Evolutionary conservation across 1,284 basidiomycete genomes (phyloP), one percentile per base, ranked within the genome.

Genomic region (Ganoderma boninense): DNA sequence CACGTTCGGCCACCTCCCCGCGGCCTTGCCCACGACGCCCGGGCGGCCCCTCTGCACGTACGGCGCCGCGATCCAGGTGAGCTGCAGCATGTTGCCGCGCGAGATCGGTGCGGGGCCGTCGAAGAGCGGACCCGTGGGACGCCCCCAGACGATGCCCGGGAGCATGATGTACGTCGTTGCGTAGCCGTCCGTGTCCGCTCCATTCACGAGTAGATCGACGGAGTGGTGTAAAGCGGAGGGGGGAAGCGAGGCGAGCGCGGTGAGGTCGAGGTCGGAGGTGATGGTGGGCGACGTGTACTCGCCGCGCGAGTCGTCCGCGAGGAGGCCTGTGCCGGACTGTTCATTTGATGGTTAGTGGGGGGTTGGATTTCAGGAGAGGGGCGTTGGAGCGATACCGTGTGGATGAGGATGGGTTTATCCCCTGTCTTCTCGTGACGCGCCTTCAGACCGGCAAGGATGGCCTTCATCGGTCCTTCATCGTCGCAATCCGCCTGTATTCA

Each of bases 141-240:
- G 64, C 4, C 84, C 83, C 60, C 81, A 86, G 69, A 86, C 80
- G 0, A 78, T 80, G 1, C 81, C 75, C 20, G 85, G 86, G 40
- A 81, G 62, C 42, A 86, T 73, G 52, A 86, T 77, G 68, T 84
- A 82, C 0, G 83, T 78, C 66, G 76, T 78, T 11, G 77, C 78
- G 64, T 85, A 86, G 8, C 82, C 82, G 73, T 80, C 74, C 40
- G 77, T 70, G 67, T 82, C 78, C 2, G 83, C 84, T 4, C 77
- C 73, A n/a, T 82, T 75, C 43, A 80, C 72, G 18, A 74, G 69
- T 1, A 80, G 71, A 59, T 81, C 79, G 38, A 79, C 76, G 26
- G 77, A 71, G 56, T 80, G 79, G 71, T 83, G 82, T 0, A 77
- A 71, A 35, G 79, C 80, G 14, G 75, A 75, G 13, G 61, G 56